A percentile compares a stretch with the other conserved stretches of the same genome.
Evolutionary conservation across 2,329 filamentous ascomycete genomes (phyloP).

Genomic region (Fusarium phyllophilum): DNA sequence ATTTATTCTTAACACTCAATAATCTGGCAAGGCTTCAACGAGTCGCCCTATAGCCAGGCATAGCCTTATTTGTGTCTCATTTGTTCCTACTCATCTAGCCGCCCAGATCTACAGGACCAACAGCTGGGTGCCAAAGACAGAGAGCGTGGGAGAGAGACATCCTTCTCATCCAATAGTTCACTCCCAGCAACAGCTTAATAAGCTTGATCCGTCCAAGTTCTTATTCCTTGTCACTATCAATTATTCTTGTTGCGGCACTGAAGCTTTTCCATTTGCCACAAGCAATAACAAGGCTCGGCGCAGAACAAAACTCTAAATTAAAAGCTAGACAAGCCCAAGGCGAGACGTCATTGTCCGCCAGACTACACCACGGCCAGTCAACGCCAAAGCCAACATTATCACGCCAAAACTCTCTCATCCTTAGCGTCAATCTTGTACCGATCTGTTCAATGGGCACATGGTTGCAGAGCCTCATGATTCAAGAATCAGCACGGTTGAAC

Average conservation of each 20-base stretch:
- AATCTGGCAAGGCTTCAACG: background rate
- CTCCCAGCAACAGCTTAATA: background rate
- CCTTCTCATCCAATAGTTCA: background rate
- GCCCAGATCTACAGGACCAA: slow-evolving; percentile 6
- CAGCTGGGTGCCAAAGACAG: background rate
- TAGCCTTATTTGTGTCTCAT: background rate
- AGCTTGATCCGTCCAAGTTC: background rate
- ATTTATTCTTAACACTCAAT: background rate
- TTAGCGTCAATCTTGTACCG: slow-evolving; percentile 4
- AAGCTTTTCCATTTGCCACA: slow-evolving; percentile 29
- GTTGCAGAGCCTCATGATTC: slow-evolving; percentile 43
- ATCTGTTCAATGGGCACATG: slow-evolving; percentile 3
- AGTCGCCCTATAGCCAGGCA: background rate
- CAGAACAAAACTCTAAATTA: slow-evolving; percentile 4
- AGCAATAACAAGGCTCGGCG: slow-evolving; percentile 26
- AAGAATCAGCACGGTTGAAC: slow-evolving; percentile 20
- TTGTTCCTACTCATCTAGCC: background rate
- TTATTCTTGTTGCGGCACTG: slow-evolving; percentile 3
- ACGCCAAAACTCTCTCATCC: slow-evolving; percentile 1
- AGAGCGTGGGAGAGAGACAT: background rate
- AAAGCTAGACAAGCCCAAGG: slow-evolving; percentile 1
- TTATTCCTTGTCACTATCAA: slow-evolving; percentile 7
- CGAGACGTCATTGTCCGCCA: slow-evolving; percentile 40
- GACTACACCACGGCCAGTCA: slow-evolving; percentile 10
- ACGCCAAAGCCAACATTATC: slow-evolving; percentile 26